Conservation (phyloP, 345 rosid genomes). For the Moricandia arvensis region DNA sequence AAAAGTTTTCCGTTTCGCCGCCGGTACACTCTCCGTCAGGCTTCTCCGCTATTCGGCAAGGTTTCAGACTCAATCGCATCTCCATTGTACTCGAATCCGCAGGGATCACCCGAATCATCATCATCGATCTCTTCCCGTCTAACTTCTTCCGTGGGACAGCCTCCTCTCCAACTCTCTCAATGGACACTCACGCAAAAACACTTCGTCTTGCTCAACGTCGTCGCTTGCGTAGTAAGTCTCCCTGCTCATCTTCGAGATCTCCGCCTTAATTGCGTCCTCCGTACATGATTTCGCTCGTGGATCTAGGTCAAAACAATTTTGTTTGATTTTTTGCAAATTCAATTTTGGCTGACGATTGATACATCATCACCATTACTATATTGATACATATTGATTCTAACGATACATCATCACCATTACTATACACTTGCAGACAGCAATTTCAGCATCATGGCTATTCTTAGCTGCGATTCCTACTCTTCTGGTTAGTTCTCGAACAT, state of each 20-base stretch:
- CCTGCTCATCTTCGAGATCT: not conserved
- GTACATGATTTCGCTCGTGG: too few relatives aligned
- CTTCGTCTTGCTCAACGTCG: constrained; percentile 53
- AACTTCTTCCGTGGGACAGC: constrained; percentile 57
- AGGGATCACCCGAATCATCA: constrained; percentile 35
- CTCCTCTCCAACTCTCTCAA: constrained; percentile 53
- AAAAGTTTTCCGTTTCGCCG: constrained; percentile 6
- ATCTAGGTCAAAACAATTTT: constrained; percentile 5
- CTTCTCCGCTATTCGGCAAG: constrained; percentile 35
- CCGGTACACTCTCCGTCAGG: constrained; percentile 29
- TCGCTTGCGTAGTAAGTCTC: constrained; percentile 62
- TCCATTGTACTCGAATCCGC: constrained; percentile 8
- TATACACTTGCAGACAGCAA: constrained; percentile 51
- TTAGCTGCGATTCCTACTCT: constrained; percentile 86
- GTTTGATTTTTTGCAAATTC: not conserved
- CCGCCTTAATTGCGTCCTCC: not conserved
- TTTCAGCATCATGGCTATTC: constrained; percentile 82
- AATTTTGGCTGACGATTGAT: not conserved
- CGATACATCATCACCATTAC: not conserved
- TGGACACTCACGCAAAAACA: constrained; percentile 70
- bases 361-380: too few relatives aligned
- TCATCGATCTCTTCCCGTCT: constrained; percentile 38
- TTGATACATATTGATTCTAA: too few relatives aligned
- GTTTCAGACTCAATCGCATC: constrained; percentile 5
- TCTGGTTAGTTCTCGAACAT: constrained; percentile 56